Base-by-base conservation (phyloP, 345 rosid species). In the Corchorus olitorius region DNA sequence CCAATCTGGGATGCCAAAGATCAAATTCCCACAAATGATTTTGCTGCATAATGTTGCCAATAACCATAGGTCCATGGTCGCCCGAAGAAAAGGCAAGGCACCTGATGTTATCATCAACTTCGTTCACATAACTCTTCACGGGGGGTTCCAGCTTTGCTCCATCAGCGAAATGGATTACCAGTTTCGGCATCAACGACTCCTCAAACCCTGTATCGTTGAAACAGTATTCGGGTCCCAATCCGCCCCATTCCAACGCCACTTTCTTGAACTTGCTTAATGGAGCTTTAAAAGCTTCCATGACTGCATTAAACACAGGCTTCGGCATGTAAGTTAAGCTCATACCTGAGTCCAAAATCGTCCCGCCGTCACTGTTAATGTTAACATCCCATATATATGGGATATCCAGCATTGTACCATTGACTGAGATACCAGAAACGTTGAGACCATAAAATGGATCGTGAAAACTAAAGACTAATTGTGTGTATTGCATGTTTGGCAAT, bases 31-130 rank as follows among this genome's bases (percentile, higher is more conserved):
- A 91, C 73, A 91, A 69, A 80, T 86, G 78, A 62, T 89, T 91
- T 66, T 91, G 96, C 80, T 91, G 97, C 90, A 84, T 77, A 27
- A 89, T 86, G 54, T 89, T 89, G 12, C 93, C 91, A 6, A 87
- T 73, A 1, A 83, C 75, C 19, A 79, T 69, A 15, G 68, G 12
- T 20, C 86, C 86, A n/a, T 79, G 78, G 27, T 4, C 8, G 1
- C 71, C 74, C 3, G 81, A 27, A 37, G 78, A 55, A 71, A 89
- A 70, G 35, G 88, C 91, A 14, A 89, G 76, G 75, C 92, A 89
- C 75, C 61, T 83, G 1, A 81, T 78, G 27, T 65, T 81, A 0
- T 75, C 68, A 0, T 72, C 88, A n/a, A 72, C 80, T 43, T 85
- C 86, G 22, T 87, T 76, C 4, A 91, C 5, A 70, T 88, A 91